These are phyloP conservation scores for Schizosaccharomyces japonicus DNA, from an alignment of 805 yeast genomes.

Conservation along the genomic window DNA sequence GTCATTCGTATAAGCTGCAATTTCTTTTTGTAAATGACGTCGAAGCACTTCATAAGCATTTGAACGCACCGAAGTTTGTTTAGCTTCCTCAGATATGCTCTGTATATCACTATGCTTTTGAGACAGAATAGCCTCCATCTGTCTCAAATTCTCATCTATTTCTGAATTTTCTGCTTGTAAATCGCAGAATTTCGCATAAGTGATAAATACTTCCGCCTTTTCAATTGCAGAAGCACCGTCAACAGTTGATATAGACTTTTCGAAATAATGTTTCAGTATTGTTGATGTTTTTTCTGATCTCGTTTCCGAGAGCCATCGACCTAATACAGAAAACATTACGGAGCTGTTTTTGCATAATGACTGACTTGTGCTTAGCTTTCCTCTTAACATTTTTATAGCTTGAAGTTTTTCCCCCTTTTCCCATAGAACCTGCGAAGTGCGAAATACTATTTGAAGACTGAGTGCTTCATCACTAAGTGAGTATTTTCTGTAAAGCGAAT, in stretches of 20 bases:
- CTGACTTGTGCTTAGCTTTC: not conserved
- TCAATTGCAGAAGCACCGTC: not conserved
- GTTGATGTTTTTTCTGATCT: not conserved
- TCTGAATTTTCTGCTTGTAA: constrained; percentile 28
- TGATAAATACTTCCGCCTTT: not conserved
- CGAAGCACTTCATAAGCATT: constrained; percentile 31
- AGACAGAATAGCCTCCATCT: constrained; percentile 17
- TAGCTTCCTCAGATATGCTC: constrained; percentile 23
- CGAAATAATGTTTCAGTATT: not conserved
- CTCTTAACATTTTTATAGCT: not conserved
- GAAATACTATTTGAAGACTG: not conserved
- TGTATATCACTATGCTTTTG: constrained; percentile 9
- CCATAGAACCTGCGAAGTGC: not conserved
- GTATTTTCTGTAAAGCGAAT: not conserved
- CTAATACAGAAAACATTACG: not conserved
- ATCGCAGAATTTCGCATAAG: constrained; percentile 12
- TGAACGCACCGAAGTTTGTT: too few relatives aligned
- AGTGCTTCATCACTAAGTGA: not conserved
- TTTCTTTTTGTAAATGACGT: constrained; percentile 12
- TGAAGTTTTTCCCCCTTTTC: not conserved
- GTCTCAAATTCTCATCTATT: constrained; percentile 23
- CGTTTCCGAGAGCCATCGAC: not conserved
- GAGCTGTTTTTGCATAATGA: not conserved
- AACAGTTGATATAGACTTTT: not conserved
- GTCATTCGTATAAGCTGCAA: constrained; percentile 24